Evolutionary conservation across 192 early-diverging fungal genomes (phyloP).

Genomic region (Phlyctochytrium planicorne): DNA sequence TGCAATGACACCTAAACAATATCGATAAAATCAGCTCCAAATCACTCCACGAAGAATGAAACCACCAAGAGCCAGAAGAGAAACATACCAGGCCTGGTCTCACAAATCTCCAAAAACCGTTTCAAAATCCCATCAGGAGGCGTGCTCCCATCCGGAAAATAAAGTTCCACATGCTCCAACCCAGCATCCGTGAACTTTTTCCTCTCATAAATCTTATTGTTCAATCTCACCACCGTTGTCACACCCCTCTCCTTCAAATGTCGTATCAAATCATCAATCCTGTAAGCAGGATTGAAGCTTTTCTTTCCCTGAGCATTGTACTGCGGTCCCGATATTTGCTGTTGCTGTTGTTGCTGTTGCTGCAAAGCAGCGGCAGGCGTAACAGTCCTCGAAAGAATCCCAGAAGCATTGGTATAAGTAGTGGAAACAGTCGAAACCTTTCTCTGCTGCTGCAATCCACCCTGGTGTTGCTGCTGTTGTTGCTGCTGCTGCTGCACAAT

Average conservation of each 20-base stretch:
- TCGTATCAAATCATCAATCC: constrained; percentile 50
- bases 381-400: not conserved
- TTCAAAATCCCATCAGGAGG: constrained; percentile 64
- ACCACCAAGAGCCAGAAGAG: constrained; percentile 10
- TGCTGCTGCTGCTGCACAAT: not conserved
- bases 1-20: constrained; percentile 45
- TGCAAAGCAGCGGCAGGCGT: not conserved
- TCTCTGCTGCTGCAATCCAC: not conserved
- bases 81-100: constrained; percentile 42
- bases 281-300: constrained; percentile 41
- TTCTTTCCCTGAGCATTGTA: constrained; percentile 7
- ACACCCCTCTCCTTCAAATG: constrained; percentile 52
- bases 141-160: constrained; percentile 69
- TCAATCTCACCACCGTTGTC: constrained; percentile 59
- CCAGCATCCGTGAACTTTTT: constrained; percentile 53
- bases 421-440: not conserved
- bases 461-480: constrained; percentile 9
- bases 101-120: constrained; percentile 65
- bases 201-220: constrained; percentile 66
- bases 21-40: no score
- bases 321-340: not conserved
- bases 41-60: constrained; percentile 23
- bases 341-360: not conserved
- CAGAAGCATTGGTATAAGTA: not conserved
- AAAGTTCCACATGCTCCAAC: constrained; percentile 66